Evolutionary conservation across 169 alveolate genomes (phyloP), one percentile per base, ranked within the genome.

Genomic region (Plasmodium vivax): DNA sequence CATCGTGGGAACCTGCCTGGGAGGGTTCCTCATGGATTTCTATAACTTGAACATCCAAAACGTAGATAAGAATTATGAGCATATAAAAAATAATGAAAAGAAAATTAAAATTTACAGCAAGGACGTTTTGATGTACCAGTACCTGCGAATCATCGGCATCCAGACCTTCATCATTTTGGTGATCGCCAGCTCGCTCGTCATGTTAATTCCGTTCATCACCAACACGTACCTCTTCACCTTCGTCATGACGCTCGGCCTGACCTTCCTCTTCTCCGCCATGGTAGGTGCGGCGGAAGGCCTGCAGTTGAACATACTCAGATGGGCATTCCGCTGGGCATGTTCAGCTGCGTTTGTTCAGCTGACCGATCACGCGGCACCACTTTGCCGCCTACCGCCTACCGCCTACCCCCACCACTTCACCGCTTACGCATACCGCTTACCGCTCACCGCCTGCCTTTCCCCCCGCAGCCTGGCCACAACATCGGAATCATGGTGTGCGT

Each of bases 11-110:
- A 87, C 87, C 9, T 75, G 79, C 19, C 32, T 77, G 0, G 93
- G 93, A 6, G 93, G 93, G 1, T 87, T 41, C 72, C 47, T 87
- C 16, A 58, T 87, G 74, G 93, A 87, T 41, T 87, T 36, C 7
- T 43, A 75, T 45, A 77, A 87, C 30, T 43, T 87, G 38, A 87
- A 87, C 36, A 87, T 87, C 43, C 93, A 87, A 10, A 79, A 87
- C 9, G 81, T 87, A 3, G 93, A 87, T 45, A 87, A 75, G 45
- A 75, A 87, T 87, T 87, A 87, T 87, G 93, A 87, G 45, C 87
- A 87, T 36, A 87, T 87, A 54, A 87, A 87, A n/a, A 87, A 56
- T 56, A 75, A 77, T 75, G 73, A 87, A 32, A 87, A 75, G 71
- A 87, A 54, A 87, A 87, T 75, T 4, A 87, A 87, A 77, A 16